phyloP scores from a whole-genome alignment of 83 land plant genomes.

The Diphasiastrum complanatum region DNA sequence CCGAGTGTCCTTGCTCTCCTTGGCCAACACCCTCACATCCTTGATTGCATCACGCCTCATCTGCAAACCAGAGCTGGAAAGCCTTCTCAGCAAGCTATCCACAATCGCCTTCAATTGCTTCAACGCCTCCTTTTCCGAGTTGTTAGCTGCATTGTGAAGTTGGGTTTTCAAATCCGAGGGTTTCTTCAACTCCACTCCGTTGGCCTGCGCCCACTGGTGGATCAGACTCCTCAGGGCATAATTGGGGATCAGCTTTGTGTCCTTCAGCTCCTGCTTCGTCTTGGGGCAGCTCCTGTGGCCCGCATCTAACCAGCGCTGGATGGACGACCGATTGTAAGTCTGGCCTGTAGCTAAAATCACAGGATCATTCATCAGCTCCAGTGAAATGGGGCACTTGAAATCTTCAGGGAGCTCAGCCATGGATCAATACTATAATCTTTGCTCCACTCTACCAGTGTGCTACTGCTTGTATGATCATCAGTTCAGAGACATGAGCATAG shows the following conservation, averaged over 20 bases:
- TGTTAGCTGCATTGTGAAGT: conserved; percentile 2
- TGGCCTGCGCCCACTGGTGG: conserved; percentile 48
- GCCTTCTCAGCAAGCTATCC: conserved; percentile 36
- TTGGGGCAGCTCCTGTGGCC: conserved; percentile 60
- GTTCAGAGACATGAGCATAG: no score
- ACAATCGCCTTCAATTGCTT: conserved; percentile 15
- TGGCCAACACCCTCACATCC: conserved; percentile 55
- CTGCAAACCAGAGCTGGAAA: conserved; percentile 16
- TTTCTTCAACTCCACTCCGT: conserved; percentile 44
- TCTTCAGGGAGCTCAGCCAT: no score
- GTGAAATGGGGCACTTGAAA: no score
- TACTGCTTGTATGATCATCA: no score
- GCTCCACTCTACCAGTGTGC: no score
- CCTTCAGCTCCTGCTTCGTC: conserved; percentile 66
- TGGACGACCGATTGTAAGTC: conserved; percentile 61
- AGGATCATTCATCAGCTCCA: no score
- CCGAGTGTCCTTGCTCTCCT: conserved; percentile 41
- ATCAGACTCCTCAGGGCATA: conserved; percentile 56
- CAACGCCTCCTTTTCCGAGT: conserved; percentile 29
- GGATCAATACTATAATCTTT: no score
- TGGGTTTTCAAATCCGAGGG: neutral
- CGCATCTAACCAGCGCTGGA: conserved; percentile 60
- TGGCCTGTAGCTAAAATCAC: conserved; percentile 25
- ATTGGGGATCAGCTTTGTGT: conserved; percentile 62
- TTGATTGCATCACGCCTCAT: conserved; percentile 46